Evolutionary conservation across 192 early-diverging fungal genomes (phyloP).

Genomic region (Mortierella alpina): DNA sequence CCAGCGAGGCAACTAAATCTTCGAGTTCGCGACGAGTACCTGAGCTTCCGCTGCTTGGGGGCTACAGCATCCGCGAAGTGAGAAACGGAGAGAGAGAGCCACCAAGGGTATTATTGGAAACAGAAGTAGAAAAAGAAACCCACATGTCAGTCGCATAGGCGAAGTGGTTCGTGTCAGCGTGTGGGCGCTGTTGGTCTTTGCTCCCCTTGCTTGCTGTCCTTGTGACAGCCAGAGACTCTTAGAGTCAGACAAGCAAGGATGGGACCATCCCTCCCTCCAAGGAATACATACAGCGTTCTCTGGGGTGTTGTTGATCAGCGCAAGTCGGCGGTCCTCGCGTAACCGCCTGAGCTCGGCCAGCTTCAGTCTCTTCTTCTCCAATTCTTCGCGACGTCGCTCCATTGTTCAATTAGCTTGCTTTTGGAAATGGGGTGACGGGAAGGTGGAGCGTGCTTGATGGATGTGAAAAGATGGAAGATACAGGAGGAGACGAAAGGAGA

Average conservation of each 20-base stretch:
- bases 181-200: too few species aligned
- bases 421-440: not conserved
- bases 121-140: constrained; percentile 7
- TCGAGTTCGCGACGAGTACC: constrained; percentile 72
- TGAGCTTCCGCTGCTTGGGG: constrained; percentile 12
- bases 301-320: constrained; percentile 45
- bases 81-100: not conserved
- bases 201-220: too few species aligned
- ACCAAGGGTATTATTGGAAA: not conserved
- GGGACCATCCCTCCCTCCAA: not conserved
- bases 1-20: constrained; percentile 85
- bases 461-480: too few species aligned
- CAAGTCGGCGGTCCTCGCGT: constrained; percentile 78
- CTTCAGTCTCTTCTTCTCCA: constrained; percentile 93
- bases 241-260: too few species aligned
- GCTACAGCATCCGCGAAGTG: not conserved
- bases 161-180: too few species aligned
- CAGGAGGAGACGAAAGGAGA: too few species aligned
- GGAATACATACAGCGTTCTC: constrained; percentile 5
- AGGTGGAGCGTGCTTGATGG: not conserved
- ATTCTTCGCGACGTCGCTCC: constrained; percentile 80
- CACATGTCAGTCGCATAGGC: constrained; percentile 13
- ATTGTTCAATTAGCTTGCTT: constrained; percentile 41
- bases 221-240: too few species aligned
- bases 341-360: constrained; percentile 87